Evolutionary conservation across 345 rosid species (phyloP).

Genomic region (Acer campestre): DNA sequence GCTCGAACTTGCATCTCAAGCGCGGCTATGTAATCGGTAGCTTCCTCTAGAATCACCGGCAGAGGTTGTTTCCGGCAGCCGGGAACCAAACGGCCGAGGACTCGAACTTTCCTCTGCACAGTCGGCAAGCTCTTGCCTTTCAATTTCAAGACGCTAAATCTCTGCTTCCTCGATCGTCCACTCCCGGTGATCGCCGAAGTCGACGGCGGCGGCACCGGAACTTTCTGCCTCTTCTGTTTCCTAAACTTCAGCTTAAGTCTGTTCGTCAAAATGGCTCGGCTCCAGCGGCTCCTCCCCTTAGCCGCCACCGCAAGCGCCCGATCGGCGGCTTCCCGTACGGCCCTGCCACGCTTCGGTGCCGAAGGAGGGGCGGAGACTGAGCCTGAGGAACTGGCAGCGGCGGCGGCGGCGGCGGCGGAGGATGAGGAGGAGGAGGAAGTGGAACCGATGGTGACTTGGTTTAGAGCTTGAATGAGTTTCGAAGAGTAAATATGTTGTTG

Average conservation of each 20-base stretch:
- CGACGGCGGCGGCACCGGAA: conserved; percentile 21
- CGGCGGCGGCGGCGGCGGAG: conserved; percentile 20
- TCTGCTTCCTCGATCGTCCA: conserved; percentile 62
- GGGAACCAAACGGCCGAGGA: conserved; percentile 93
- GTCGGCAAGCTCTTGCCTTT: conserved; percentile 65
- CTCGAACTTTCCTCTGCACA: conserved; percentile 77
- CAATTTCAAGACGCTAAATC: conserved; percentile 60
- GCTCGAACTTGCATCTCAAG: conserved; percentile 97
- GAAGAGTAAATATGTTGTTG: conserved; percentile 85
- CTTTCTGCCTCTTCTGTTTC: conserved; percentile 61
- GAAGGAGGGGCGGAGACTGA: conserved; percentile 33
- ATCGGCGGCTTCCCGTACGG: conserved; percentile 88
- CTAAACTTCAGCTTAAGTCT: conserved; percentile 81
- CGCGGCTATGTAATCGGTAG: conserved; percentile 92
- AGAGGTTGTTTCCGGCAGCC: conserved; percentile 93
- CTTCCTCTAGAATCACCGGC: conserved; percentile 91
- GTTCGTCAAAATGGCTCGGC: conserved; percentile 79
- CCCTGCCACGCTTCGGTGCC: conserved; percentile 56
- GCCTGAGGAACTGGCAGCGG: background rate
- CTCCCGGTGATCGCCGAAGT: conserved; percentile 24
- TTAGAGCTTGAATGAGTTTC: conserved; percentile 70
- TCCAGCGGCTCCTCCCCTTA: conserved; percentile 85
- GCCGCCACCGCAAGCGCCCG: conserved; percentile 79
- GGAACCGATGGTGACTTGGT: conserved; percentile 45
- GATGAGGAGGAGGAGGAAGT: background rate